These are phyloP conservation scores for Biscogniauxia mediterranea DNA, from an alignment of 2,329 filamentous ascomycete species.

Conservation along the genomic window DNA sequence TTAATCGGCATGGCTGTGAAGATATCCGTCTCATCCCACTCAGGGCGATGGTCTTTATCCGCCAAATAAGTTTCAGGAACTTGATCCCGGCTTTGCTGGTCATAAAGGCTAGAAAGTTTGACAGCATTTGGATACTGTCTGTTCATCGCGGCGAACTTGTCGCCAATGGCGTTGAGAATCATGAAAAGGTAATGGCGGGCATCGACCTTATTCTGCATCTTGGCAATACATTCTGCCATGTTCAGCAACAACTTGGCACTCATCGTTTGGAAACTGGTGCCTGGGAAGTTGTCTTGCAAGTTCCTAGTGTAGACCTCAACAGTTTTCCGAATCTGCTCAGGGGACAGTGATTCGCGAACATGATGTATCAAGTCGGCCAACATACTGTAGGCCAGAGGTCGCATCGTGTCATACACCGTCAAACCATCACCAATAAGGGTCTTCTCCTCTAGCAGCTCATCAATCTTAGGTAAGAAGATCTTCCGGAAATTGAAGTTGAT, in stretches of 20 bases:
- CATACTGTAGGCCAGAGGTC: constrained; percentile 96
- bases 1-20: constrained; percentile 96
- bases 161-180: constrained; percentile 95
- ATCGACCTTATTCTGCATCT: constrained; percentile 88
- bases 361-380: constrained; percentile 97
- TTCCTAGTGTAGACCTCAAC: constrained; percentile 98
- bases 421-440: constrained; percentile 93
- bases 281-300: constrained; percentile 90
- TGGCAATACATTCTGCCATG: constrained; percentile 97
- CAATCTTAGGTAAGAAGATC: constrained; percentile 92
- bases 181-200: constrained; percentile 94
- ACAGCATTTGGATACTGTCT: constrained; percentile 91
- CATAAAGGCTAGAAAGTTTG: constrained; percentile 80
- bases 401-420: constrained; percentile 94
- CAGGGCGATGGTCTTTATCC: constrained; percentile 75
- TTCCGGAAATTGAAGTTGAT: constrained; percentile 99
- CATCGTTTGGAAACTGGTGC: constrained; percentile 99
- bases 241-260: constrained; percentile 95
- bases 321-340: constrained; percentile 90
- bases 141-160: constrained; percentile 99
- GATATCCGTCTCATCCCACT: constrained; percentile 98
- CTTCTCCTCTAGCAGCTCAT: constrained; percentile 89
- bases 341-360: constrained; percentile 81
- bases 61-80: constrained; percentile 77
- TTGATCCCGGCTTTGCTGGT: constrained; percentile 62